Evolutionary conservation across 2,329 filamentous ascomycete genomes (phyloP).

Genomic region (Zymoseptoria passerinii): DNA sequence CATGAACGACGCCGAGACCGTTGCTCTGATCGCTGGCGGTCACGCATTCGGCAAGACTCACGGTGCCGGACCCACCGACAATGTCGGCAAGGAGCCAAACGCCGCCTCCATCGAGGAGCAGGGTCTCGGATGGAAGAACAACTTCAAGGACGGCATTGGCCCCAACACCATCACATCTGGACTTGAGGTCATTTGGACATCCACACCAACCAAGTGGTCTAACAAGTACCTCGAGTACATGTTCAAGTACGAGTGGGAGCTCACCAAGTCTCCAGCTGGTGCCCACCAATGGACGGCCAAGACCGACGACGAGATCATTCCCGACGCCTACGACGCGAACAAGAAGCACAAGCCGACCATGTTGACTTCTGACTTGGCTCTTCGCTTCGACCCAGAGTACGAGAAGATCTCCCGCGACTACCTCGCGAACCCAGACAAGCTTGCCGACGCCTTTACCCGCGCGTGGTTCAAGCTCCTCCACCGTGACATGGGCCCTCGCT

Average conservation of each 20-base stretch:
- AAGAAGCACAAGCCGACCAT: constrained; percentile 70
- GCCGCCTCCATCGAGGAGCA: constrained; percentile 56
- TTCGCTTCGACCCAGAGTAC: constrained; percentile 63
- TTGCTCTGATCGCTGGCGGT: constrained; percentile 68
- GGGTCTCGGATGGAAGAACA: constrained; percentile 66
- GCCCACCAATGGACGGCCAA: constrained; percentile 72
- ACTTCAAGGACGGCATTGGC: constrained; percentile 57
- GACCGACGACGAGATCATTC: constrained; percentile 57
- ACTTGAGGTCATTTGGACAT: constrained; percentile 72
- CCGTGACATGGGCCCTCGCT: constrained; percentile 66
- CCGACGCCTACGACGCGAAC: constrained; percentile 59
- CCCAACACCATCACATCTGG: constrained; percentile 66
- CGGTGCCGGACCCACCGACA: constrained; percentile 56
- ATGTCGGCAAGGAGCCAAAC: constrained; percentile 61
- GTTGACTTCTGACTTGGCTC: constrained; percentile 66
- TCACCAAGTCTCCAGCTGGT: constrained; percentile 65
- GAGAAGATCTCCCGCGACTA: constrained; percentile 68
- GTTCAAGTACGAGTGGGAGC: constrained; percentile 71
- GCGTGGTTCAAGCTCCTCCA: constrained; percentile 82
- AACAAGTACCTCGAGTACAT: constrained; percentile 67
- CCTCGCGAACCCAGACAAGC: constrained; percentile 59
- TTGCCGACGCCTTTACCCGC: constrained; percentile 60
- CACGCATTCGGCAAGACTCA: constrained; percentile 77
- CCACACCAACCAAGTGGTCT: constrained; percentile 67
- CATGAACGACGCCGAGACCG: constrained; percentile 77